A percentile compares a stretch with the other conserved stretches of the same genome.
phyloP scores from a whole-genome alignment of 2,329 filamentous ascomycete species.

The Clonostachys solani region DNA sequence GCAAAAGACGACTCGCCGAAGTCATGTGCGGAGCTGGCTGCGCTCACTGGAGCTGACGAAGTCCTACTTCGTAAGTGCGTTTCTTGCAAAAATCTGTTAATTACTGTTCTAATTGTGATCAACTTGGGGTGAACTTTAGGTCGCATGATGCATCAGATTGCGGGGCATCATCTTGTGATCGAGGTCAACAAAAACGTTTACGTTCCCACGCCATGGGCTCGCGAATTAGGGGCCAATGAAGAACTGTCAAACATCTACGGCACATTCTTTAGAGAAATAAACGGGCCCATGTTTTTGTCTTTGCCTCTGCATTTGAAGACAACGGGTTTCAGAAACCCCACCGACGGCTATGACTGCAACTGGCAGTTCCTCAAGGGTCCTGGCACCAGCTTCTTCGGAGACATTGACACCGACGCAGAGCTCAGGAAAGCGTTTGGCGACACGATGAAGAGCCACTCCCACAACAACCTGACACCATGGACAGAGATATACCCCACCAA shows the following conservation, averaged over 20 bases:
- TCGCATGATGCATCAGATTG: conserved; percentile 26
- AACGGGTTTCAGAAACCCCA: conserved; percentile 21
- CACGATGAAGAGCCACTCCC: conserved; percentile 26
- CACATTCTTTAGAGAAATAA: conserved; percentile 23
- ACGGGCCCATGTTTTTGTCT: conserved; percentile 19
- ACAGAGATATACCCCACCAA: conserved; percentile 23
- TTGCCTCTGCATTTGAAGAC: conserved; percentile 23
- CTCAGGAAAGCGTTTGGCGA: conserved; percentile 25
- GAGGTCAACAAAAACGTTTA: conserved; percentile 26
- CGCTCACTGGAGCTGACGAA: conserved; percentile 22
- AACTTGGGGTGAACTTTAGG: conserved; percentile 7
- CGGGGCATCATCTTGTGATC: conserved; percentile 24
- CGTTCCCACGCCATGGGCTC: conserved; percentile 23
- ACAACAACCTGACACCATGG: conserved; percentile 19
- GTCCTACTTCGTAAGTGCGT: conserved; percentile 19
- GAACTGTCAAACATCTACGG: conserved; percentile 23
- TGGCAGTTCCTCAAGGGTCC: conserved; percentile 24
- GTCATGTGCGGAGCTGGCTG: conserved; percentile 22
- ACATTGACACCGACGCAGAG: conserved; percentile 18
- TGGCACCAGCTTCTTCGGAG: conserved; percentile 16
- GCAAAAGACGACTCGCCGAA: conserved; percentile 17
- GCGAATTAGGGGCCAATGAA: conserved; percentile 16
- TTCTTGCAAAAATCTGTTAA: neutral
- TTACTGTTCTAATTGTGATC: no score
- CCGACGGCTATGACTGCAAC: conserved; percentile 17